phyloP scores from a whole-genome alignment of 75 land plant genomes.

The Sequoiadendron giganteum region DNA sequence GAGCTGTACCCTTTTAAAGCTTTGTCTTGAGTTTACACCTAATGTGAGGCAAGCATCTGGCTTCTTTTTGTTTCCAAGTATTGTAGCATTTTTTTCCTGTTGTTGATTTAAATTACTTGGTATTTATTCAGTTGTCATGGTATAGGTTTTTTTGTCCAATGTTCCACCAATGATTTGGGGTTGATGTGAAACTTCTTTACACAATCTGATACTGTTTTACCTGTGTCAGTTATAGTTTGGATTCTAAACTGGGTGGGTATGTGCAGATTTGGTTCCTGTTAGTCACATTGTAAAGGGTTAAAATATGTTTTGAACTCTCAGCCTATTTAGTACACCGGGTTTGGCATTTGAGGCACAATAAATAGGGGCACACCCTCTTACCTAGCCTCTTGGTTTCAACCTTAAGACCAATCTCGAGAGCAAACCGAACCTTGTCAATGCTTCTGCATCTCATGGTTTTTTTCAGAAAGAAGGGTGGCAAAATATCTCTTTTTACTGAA shows the following conservation, averaged over 20 bases:
- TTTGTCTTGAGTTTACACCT: neutral
- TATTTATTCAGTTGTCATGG: neutral
- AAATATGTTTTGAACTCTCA: neutral
- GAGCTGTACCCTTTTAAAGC: neutral
- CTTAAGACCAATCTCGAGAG: neutral
- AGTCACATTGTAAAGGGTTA: neutral
- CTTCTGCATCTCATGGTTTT: neutral
- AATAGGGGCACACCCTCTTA: neutral
- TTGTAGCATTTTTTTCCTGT: neutral
- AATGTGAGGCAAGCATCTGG: neutral
- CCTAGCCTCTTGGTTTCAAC: neutral
- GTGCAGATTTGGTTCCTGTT: neutral
- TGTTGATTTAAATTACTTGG: neutral
- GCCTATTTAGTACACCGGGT: neutral
- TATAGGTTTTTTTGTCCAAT: neutral
- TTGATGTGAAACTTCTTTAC: neutral
- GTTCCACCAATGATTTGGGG: neutral
- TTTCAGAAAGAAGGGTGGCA: neutral
- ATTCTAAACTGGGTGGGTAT: neutral
- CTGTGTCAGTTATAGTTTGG: neutral
- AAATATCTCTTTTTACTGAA: neutral
- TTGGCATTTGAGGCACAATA: neutral
- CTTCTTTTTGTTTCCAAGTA: neutral
- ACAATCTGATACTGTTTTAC: neutral
- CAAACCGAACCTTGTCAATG: neutral